phyloP scores from a whole-genome alignment of 2,329 filamentous ascomycete genomes.

The Cytospora piceicola region DNA sequence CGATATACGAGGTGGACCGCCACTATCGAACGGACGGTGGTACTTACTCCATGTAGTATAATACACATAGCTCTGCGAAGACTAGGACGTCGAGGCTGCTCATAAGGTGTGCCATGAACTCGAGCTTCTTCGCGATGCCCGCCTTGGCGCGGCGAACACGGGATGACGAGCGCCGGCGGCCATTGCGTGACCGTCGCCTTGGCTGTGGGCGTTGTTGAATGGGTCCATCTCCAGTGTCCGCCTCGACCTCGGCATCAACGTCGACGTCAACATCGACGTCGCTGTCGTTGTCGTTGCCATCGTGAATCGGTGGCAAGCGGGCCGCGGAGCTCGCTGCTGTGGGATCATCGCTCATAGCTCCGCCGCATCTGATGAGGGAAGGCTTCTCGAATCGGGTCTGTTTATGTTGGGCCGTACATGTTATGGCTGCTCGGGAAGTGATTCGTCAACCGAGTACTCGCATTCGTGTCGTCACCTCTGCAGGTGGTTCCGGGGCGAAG shows the following conservation, averaged over 20 bases:
- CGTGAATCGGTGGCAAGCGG: slow-evolving; percentile 35
- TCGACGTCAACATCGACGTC: slow-evolving; percentile 15
- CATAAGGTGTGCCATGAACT: slow-evolving; percentile 64
- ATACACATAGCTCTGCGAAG: slow-evolving; percentile 65
- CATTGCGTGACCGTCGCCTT: slow-evolving; percentile 14
- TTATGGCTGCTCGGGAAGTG: slow-evolving; percentile 15
- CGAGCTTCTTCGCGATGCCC: slow-evolving; percentile 57
- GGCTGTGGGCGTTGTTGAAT: slow-evolving; percentile 9
- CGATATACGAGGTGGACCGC: not conserved
- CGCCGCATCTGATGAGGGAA: slow-evolving; percentile 43
- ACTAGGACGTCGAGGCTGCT: slow-evolving; percentile 65
- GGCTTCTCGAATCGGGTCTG: slow-evolving; percentile 28
- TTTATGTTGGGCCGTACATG: slow-evolving; percentile 26
- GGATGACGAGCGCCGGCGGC: slow-evolving; percentile 28
- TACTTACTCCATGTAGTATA: slow-evolving; percentile 75
- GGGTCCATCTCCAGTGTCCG: slow-evolving; percentile 23
- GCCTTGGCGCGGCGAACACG: slow-evolving; percentile 35
- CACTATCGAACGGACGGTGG: not conserved
- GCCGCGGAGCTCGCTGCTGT: slow-evolving; percentile 46
- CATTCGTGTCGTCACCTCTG: slow-evolving; percentile 11
- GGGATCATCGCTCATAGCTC: slow-evolving; percentile 53
- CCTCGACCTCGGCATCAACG: slow-evolving; percentile 6
- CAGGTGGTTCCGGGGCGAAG: not conserved
- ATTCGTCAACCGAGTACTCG: not conserved
- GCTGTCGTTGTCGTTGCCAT: slow-evolving; percentile 22